phyloP scores from a whole-genome alignment of 2,329 filamentous ascomycete genomes.

The Penicillium sp. region DNA sequence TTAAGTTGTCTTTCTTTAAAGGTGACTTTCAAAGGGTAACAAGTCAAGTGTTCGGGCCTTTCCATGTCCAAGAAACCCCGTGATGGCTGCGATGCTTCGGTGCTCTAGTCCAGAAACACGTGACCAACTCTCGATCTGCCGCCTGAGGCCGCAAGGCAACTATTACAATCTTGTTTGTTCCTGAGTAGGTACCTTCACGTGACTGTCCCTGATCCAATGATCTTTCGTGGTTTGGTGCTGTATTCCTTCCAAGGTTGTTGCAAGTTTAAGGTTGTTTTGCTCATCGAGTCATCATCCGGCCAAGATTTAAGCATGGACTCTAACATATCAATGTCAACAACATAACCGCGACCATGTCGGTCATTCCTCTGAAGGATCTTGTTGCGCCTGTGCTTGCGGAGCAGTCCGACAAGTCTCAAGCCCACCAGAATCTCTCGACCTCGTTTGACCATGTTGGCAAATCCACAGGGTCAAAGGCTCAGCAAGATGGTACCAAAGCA shows the following conservation, averaged over 20 bases:
- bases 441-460: background rate
- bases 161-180: background rate
- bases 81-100: too few relatives aligned
- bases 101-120: too few relatives aligned
- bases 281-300: background rate
- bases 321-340: background rate
- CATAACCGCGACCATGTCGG: constrained; percentile 16
- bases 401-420: background rate
- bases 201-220: background rate
- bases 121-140: too few relatives aligned
- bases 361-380: constrained; percentile 12
- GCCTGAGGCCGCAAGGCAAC: too few relatives aligned
- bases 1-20: too few relatives aligned
- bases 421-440: constrained; percentile 1
- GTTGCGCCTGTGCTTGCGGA: background rate
- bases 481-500: background rate
- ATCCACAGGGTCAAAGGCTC: background rate
- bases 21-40: too few relatives aligned
- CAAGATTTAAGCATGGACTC: constrained; percentile 1
- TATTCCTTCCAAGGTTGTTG: too few relatives aligned
- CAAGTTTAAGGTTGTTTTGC: background rate
- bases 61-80: too few relatives aligned
- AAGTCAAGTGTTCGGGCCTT: too few relatives aligned
- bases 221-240: background rate
- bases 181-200: background rate